These are phyloP conservation scores for Pseudogymnoascus verrucosus DNA, from an alignment of 2,329 filamentous ascomycete species.

Conservation along the genomic window DNA sequence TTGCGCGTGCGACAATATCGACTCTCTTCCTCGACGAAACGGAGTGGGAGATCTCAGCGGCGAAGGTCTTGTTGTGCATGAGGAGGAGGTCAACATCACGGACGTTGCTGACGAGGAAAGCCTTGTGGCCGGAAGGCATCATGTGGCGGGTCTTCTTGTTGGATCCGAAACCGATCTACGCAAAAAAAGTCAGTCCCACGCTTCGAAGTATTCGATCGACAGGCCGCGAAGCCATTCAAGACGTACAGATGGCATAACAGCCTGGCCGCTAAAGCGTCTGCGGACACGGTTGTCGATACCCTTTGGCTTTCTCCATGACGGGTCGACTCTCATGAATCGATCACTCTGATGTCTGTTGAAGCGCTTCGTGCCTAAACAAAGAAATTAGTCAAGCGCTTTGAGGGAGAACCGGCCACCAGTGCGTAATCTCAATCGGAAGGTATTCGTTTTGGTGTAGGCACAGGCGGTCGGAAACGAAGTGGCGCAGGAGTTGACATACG, in stretches of 20 bases:
- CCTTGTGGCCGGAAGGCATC: conserved; percentile 99
- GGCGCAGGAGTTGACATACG: conserved; percentile 56
- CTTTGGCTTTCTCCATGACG: conserved; percentile 99
- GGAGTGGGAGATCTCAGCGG: conserved; percentile 96
- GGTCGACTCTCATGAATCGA: conserved; percentile 84
- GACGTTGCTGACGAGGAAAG: conserved; percentile 97
- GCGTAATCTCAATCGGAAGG: not conserved
- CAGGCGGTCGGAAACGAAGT: conserved; percentile 8
- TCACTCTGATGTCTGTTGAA: conserved; percentile 98
- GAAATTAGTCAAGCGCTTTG: conserved; percentile 28
- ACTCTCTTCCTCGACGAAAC: conserved; percentile 98
- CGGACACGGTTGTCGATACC: conserved; percentile 99
- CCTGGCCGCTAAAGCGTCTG: conserved; percentile 92
- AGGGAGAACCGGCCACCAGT: not conserved
- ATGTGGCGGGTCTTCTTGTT: conserved; percentile 99
- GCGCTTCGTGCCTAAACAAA: conserved; percentile 69
- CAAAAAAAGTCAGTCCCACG: conserved; percentile 18
- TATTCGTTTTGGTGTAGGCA: not conserved
- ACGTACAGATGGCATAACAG: conserved; percentile 96
- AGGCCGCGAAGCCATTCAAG: conserved; percentile 5
- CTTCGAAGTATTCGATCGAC: not conserved
- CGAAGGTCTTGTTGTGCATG: conserved; percentile 99
- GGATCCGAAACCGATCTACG: conserved; percentile 92
- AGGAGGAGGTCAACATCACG: conserved; percentile 94
- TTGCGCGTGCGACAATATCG: conserved; percentile 93